Evolutionary conservation across 441 rosid species (phyloP).

Genomic region (Populus hybrid): DNA sequence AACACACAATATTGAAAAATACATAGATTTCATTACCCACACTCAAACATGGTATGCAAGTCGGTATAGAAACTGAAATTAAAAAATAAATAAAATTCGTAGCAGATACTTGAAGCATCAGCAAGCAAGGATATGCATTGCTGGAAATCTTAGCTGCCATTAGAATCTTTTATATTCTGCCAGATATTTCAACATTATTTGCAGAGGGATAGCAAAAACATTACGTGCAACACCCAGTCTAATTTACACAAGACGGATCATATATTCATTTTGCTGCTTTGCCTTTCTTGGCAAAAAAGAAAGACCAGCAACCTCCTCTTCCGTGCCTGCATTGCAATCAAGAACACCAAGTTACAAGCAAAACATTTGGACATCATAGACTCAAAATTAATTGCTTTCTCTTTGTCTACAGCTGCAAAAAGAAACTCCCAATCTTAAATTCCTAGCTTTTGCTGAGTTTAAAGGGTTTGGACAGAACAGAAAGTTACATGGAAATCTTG

Average conservation of each 20-base stretch:
- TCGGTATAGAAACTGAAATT: background rate
- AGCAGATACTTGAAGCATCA: background rate
- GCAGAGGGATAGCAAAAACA: background rate
- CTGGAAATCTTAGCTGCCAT: background rate
- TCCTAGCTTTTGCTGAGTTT: background rate
- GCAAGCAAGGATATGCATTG: background rate
- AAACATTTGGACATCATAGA: background rate
- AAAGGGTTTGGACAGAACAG: background rate
- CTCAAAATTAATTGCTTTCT: background rate
- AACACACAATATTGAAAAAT: too few species aligned
- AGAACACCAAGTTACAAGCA: background rate
- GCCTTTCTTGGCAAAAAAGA: slow-evolving; percentile 22
- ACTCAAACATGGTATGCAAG: background rate
- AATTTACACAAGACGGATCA: background rate
- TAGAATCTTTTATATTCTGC: background rate
- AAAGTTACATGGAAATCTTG: background rate
- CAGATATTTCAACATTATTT: background rate
- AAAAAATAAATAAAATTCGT: background rate
- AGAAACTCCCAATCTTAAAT: background rate
- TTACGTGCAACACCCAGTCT: background rate
- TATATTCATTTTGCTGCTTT: slow-evolving; percentile 9
- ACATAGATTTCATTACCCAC: background rate
- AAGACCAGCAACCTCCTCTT: slow-evolving; percentile 35
- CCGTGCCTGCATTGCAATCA: slow-evolving; percentile 30
- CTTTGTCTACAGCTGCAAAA: background rate